A percentile compares a stretch with the other conserved stretches of the same genome.
These are phyloP conservation scores for Kodamaea jinghongensis DNA, from an alignment of 805 yeast genomes.

Conservation along the genomic window DNA sequence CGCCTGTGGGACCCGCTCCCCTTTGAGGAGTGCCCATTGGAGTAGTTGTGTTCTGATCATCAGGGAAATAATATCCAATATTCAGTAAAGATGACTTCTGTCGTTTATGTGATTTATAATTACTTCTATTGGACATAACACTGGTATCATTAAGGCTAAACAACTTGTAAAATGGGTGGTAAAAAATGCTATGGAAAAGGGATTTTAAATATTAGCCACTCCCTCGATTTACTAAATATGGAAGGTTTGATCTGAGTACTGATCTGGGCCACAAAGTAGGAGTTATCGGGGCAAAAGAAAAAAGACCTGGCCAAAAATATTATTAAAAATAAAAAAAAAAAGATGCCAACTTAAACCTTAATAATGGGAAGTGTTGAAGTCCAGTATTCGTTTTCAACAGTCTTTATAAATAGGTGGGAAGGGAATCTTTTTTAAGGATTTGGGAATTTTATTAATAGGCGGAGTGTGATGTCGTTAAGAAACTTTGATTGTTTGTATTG, in stretches of 20 bases:
- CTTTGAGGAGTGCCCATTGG: neutral
- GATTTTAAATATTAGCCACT: neutral
- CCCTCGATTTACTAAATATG: conserved; percentile 5
- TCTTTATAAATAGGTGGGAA: too few relatives aligned
- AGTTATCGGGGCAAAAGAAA: conserved; percentile 1
- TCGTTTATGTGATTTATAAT: conserved; percentile 30
- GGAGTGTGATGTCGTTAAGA: too few relatives aligned
- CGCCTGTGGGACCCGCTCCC: neutral
- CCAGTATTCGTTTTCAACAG: too few relatives aligned
- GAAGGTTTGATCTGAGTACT: conserved; percentile 4
- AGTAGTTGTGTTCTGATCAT: conserved; percentile 4
- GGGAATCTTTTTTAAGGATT: too few relatives aligned
- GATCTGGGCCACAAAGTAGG: too few relatives aligned
- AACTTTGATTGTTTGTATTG: too few relatives aligned
- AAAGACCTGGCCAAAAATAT: conserved; percentile 2
- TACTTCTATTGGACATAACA: conserved; percentile 16
- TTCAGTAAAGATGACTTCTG: conserved; percentile 36
- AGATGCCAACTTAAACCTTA: too few relatives aligned
- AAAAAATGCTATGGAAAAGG: too few relatives aligned
- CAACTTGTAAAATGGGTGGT: conserved; percentile 1
- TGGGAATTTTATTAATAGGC: too few relatives aligned
- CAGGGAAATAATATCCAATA: conserved; percentile 26
- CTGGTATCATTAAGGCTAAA: conserved; percentile 5
- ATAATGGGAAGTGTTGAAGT: too few relatives aligned
- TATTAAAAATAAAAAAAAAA: neutral